Conservation (phyloP, 345 rosid genomes). For the Turnera subulata region DNA sequence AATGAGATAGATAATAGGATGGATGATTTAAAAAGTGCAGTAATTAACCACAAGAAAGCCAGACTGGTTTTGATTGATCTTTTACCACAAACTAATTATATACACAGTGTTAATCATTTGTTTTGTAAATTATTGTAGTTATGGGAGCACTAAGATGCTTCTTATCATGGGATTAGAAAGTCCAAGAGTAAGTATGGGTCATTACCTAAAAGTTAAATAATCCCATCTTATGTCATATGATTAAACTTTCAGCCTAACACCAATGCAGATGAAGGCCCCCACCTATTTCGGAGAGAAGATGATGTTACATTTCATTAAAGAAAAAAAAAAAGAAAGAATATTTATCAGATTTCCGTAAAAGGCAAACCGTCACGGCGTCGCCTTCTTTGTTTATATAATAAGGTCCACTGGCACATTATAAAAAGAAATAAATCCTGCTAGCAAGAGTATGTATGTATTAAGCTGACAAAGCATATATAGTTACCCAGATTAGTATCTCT, state of each 20-base stretch:
- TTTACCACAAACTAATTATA: too few relatives aligned
- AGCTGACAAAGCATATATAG: neutral
- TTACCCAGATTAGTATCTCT: too few relatives aligned
- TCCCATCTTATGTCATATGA: neutral
- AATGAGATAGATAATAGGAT: neutral
- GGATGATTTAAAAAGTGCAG: too few relatives aligned
- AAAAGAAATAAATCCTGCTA: too few relatives aligned
- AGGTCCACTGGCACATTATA: too few relatives aligned
- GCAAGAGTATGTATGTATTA: neutral
- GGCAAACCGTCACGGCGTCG: too few relatives aligned
- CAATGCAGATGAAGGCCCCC: slow-evolving; percentile 2
- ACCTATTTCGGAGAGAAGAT: too few relatives aligned
- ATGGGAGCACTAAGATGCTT: neutral
- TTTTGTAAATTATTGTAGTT: too few relatives aligned
- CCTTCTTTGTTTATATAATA: too few relatives aligned
- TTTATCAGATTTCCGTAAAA: too few relatives aligned
- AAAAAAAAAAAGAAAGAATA: too few relatives aligned
- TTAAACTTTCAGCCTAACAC: neutral
- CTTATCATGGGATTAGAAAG: neutral
- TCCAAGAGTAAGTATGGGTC: neutral
- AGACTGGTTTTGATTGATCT: slow-evolving; percentile 17
- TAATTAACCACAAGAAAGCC: slow-evolving; percentile 6
- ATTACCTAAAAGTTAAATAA: neutral
- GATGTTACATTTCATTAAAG: too few relatives aligned
- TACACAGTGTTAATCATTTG: neutral